Evolutionary conservation across 208 protist species (phyloP), one percentile per base, ranked within the genome.

Genomic region (Crithidia bombi): DNA sequence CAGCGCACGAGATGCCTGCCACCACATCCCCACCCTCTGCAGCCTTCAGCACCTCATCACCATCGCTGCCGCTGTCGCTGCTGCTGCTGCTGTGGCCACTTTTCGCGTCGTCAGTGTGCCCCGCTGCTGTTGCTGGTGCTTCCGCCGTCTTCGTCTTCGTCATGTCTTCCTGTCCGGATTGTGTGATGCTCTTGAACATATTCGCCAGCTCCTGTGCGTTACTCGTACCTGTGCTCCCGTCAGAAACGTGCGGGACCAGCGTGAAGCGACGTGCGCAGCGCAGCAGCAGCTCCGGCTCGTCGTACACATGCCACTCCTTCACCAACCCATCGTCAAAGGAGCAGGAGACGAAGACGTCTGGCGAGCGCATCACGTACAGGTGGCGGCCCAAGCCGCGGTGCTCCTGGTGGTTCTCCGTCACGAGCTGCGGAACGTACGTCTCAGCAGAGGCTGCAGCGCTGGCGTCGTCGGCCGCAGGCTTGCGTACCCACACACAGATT

Each of bases 221-320:
- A 15, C 30, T 39, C 5, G 5, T 36, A 4, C 36, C 54, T n/a
- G 28, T 55, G 10, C 43, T 33, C 7, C 26, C 23, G 19, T 0
- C 5, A 21, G 70, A 44, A 11, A 65, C 30, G 55, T 51, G 44
- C 19, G 65, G 73, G 39, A 41, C 69, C 21, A 92, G 50, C 11
- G 76, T 76, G 46, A 95, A 92, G 43, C 75, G 79, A 9, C 90
- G 78, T 47, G 81, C 79, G 43, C 81, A 89, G 19, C 85, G 81
- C 75, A 93, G 73, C 30, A 92, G 39, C 38, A 78, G 23, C 71
- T 90, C 79, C 17, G 87, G 83, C 62, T 86, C 78, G 44, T 91
- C 85, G 75, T 93, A 92, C 49, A 95, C 63, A 74, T 95, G 90
- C 87, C 90, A 95, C 79, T 95, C 90, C 68, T 74, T 83, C 65